phyloP scores from a whole-genome alignment of 129 eudicot genomes.

The Artemisia tridentata region DNA sequence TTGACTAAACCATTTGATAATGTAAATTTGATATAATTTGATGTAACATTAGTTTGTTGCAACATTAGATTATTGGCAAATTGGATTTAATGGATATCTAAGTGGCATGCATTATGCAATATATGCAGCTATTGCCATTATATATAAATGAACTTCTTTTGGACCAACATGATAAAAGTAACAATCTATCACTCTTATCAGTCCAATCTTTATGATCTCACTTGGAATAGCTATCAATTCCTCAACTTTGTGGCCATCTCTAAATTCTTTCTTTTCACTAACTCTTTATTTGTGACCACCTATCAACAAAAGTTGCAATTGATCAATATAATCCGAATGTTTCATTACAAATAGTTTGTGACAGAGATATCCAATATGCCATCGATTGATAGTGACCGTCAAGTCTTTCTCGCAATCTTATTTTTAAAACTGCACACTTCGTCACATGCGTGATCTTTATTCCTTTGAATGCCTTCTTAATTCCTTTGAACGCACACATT shows the following conservation, averaged over 20 bases:
- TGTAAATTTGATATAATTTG: background rate
- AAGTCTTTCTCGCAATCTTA: background rate
- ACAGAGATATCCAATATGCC: too few relatives aligned
- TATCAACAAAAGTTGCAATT: background rate
- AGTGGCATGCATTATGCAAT: background rate
- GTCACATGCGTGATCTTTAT: too few relatives aligned
- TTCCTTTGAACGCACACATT: too few relatives aligned
- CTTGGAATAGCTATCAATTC: background rate
- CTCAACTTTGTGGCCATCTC: background rate
- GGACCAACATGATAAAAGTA: background rate
- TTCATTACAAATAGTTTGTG: background rate
- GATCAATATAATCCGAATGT: background rate
- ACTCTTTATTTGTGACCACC: background rate
- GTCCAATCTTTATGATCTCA: conserved; percentile 1
- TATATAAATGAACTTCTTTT: background rate
- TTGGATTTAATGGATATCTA: background rate
- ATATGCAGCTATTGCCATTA: background rate
- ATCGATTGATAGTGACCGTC: too few relatives aligned
- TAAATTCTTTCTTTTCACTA: background rate
- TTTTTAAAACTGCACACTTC: too few relatives aligned
- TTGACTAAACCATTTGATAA: background rate
- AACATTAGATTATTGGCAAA: background rate
- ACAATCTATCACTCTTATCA: background rate
- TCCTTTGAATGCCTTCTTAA: too few relatives aligned
- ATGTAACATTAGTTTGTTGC: background rate